Evolutionary conservation across 495 filamentous ascomycete genomes (phyloP).

Genomic region (Thozetella sp.): DNA sequence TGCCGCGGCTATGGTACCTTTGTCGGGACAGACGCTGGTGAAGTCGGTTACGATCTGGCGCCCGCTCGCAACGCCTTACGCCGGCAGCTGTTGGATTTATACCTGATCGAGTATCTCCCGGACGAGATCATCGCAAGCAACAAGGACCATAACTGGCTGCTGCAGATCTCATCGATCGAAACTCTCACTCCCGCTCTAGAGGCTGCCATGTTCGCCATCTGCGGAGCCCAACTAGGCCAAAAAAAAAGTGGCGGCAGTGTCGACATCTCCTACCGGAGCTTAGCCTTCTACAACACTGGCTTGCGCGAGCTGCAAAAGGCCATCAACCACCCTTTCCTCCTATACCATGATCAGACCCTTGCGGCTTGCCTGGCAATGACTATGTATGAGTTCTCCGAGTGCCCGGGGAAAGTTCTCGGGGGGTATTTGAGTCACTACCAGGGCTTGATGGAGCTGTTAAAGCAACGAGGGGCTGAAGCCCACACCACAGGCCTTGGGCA

Average conservation of each 20-base stretch:
- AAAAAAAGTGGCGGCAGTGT: neutral
- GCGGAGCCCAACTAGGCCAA: neutral
- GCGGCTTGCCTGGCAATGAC: conserved; percentile 2
- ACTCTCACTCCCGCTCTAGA: conserved; percentile 1
- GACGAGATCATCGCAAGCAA: too few species aligned
- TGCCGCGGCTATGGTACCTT: conserved; percentile 6
- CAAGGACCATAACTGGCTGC: conserved; percentile 2
- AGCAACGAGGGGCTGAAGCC: neutral
- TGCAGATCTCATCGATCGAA: neutral
- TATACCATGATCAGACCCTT: neutral
- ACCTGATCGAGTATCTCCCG: too few species aligned
- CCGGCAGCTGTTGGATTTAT: too few species aligned
- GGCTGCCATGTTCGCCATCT: conserved; percentile 1
- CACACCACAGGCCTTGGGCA: conserved; percentile 1
- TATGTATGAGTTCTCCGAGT: conserved; percentile 5
- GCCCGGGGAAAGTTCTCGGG: neutral
- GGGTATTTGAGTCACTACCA: conserved; percentile 5
- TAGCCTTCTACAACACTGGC: neutral
- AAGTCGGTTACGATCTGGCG: neutral
- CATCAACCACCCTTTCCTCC: neutral
- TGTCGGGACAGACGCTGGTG: too few species aligned
- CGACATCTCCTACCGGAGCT: neutral
- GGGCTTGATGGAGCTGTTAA: conserved; percentile 2
- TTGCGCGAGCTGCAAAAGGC: neutral
- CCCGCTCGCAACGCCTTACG: too few species aligned